Conservation (phyloP, 305 asterid genomes). For the Fraxinus velutina region DNA sequence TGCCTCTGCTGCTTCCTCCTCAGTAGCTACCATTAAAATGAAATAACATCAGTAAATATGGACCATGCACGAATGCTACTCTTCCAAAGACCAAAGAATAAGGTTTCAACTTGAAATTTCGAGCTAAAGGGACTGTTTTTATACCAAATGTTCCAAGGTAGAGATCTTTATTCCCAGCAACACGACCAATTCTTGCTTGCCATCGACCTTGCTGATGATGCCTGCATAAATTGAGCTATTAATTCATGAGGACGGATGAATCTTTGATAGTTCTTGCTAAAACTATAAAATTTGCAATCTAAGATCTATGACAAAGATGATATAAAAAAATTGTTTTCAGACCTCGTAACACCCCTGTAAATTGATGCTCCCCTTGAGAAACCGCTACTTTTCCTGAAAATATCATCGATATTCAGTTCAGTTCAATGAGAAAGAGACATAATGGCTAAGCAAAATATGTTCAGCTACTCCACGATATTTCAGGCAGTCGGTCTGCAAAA, state of each 20-base stretch:
- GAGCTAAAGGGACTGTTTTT: not conserved
- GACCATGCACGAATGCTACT: not conserved
- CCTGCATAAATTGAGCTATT: constrained; percentile 36
- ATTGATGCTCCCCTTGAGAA: constrained; percentile 94
- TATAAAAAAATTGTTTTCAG: not conserved
- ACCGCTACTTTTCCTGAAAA: constrained; percentile 78
- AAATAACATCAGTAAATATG: not conserved
- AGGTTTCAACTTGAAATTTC: not conserved
- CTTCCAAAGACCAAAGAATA: not conserved
- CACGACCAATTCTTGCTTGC: constrained; percentile 99
- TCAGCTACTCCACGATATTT: not conserved
- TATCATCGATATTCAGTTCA: not conserved
- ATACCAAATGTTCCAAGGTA: constrained; percentile 93
- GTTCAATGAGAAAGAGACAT: not conserved
- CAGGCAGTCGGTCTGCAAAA: not conserved
- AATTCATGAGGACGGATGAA: not conserved
- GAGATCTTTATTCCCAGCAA: constrained; percentile 86
- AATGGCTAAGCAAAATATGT: not conserved
- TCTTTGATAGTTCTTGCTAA: not conserved
- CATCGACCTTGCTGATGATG: constrained; percentile 99
- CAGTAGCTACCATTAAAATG: constrained; percentile 55
- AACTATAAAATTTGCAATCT: not conserved
- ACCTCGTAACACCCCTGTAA: constrained; percentile 89
- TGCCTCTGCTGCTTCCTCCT: constrained; percentile 99
- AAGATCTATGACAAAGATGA: not conserved